Percentiles rank a stretch among this genome's conserved stretches.
Conservation (phyloP, 1,139 yeast genomes). For the Debaryomyces psychrophilus region DNA sequence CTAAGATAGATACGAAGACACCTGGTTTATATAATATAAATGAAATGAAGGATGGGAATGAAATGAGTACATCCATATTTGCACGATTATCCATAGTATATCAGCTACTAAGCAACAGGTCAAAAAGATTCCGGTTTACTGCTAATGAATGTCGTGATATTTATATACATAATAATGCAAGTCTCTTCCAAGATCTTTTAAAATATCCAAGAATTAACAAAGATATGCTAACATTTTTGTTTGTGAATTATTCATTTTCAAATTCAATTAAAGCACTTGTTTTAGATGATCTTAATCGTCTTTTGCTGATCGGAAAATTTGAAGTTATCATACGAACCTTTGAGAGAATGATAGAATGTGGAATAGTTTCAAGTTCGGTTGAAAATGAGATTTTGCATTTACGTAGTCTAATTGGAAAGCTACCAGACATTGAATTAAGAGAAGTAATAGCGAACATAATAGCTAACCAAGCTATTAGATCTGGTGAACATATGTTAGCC, state of each 20-base stretch:
- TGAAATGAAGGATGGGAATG: constrained; percentile 7
- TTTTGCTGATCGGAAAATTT: constrained; percentile 14
- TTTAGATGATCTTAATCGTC: constrained; percentile 20
- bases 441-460: constrained; percentile 13
- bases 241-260: constrained; percentile 20
- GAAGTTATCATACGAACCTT: constrained; percentile 3
- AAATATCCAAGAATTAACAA: constrained; percentile 22
- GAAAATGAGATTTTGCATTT: background rate
- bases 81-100: constrained; percentile 23
- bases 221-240: constrained; percentile 21
- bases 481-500: constrained; percentile 31
- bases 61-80: constrained; percentile 11
- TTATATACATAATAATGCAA: constrained; percentile 15
- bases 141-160: constrained; percentile 20
- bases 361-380: background rate
- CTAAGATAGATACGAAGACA: background rate
- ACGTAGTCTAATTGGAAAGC: background rate
- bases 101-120: constrained; percentile 16
- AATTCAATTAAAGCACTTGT: constrained; percentile 25
- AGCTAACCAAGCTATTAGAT: constrained; percentile 16
- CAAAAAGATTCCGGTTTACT: constrained; percentile 19
- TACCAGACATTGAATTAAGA: background rate
- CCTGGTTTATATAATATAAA: background rate
- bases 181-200: constrained; percentile 26
- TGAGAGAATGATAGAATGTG: constrained; percentile 5